These are phyloP conservation scores for Scheffersomyces ergatensis DNA, from an alignment of 805 yeast species.

Conservation along the genomic window DNA sequence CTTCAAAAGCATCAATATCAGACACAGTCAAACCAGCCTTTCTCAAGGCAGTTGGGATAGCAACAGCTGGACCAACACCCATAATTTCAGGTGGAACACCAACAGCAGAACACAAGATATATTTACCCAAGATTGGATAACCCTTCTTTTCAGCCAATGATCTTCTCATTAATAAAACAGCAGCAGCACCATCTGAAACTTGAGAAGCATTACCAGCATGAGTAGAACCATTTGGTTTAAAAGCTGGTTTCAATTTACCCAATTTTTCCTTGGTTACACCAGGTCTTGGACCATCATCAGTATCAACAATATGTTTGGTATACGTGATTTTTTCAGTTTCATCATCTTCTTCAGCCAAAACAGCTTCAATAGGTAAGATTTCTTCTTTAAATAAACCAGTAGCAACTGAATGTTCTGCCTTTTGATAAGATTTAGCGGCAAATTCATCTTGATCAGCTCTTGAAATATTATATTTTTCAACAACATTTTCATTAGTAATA, in stretches of 20 bases:
- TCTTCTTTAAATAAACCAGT: slow-evolving; percentile 82
- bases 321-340: slow-evolving; percentile 41
- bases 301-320: slow-evolving; percentile 46
- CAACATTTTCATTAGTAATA: slow-evolving; percentile 89
- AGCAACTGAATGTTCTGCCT: slow-evolving; percentile 75
- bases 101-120: slow-evolving; percentile 70
- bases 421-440: slow-evolving; percentile 82
- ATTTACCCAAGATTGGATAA: slow-evolving; percentile 75
- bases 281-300: slow-evolving; percentile 88
- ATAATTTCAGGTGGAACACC: slow-evolving; percentile 97
- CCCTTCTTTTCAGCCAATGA: slow-evolving; percentile 75
- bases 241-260: slow-evolving; percentile 80
- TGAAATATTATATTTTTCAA: slow-evolving; percentile 58
- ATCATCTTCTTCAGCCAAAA: slow-evolving; percentile 43
- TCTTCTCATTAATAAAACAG: slow-evolving; percentile 79
- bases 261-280: slow-evolving; percentile 80
- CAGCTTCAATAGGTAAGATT: slow-evolving; percentile 75
- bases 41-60: slow-evolving; percentile 80
- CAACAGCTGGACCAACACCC: slow-evolving; percentile 98
- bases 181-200: slow-evolving; percentile 95
- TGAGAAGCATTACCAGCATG: slow-evolving; percentile 98
- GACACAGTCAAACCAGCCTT: slow-evolving; percentile 56
- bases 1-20: slow-evolving; percentile 77
- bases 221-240: slow-evolving; percentile 77
- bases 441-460: slow-evolving; percentile 81